These are phyloP conservation scores for Claviceps cyperi DNA, from an alignment of 2,329 filamentous ascomycete species.

Conservation along the genomic window DNA sequence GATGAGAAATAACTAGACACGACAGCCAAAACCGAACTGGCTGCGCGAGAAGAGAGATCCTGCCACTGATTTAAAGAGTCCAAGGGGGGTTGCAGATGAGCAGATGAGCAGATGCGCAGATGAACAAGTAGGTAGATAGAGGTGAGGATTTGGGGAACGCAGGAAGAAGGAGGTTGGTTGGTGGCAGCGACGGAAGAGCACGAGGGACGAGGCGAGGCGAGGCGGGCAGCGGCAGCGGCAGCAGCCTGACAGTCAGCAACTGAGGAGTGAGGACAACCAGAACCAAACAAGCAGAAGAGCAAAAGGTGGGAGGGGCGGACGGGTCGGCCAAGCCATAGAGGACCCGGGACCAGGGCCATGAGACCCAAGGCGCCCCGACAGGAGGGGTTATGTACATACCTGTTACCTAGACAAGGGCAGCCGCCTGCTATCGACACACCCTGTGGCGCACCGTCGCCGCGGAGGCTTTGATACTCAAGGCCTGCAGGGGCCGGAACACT, in stretches of 20 bases:
- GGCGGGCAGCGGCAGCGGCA: neutral
- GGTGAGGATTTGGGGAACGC: constrained; percentile 1
- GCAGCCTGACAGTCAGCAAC: neutral
- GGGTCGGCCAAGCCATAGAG: constrained; percentile 3
- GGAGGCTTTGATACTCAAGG: no score
- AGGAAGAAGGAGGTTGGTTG: constrained; percentile 5
- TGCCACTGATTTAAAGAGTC: constrained; percentile 1
- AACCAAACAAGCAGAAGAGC: neutral
- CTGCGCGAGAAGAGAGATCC: neutral
- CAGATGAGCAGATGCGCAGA: neutral
- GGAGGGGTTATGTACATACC: neutral
- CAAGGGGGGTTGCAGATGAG: constrained; percentile 1
- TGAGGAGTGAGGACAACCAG: neutral
- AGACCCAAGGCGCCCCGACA: constrained; percentile 2
- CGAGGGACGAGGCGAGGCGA: neutral
- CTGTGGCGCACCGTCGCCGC: neutral
- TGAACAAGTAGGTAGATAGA: neutral
- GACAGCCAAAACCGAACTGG: neutral
- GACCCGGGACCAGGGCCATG: constrained; percentile 4
- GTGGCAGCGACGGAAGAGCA: constrained; percentile 4
- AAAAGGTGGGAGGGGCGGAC: constrained; percentile 1
- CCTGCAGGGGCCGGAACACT: no score
- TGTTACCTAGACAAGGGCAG: neutral
- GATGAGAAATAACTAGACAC: neutral
- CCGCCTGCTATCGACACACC: neutral